Percentiles rank a stretch among this genome's conserved stretches.
Evolutionary conservation across 257 asterid genomes (phyloP).

Genomic region (Solanum paucissectum): DNA sequence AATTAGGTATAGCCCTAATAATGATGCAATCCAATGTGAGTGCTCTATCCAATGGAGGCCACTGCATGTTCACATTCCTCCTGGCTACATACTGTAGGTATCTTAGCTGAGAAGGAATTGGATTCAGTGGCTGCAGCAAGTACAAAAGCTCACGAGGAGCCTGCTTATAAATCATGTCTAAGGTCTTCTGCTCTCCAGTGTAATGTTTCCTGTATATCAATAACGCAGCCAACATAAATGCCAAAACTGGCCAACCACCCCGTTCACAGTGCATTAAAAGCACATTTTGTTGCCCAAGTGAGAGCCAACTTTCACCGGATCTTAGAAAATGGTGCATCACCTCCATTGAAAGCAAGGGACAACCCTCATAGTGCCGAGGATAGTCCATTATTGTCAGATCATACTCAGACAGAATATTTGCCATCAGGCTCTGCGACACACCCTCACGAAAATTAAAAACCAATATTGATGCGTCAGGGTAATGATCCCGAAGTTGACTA

Average conservation of each 20-base stretch:
- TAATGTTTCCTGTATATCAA: conserved; percentile 69
- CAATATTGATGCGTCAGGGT: conserved; percentile 70
- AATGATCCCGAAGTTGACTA: conserved; percentile 56
- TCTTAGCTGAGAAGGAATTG: conserved; percentile 87
- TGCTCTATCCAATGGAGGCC: conserved; percentile 94
- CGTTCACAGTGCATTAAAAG: conserved; percentile 91
- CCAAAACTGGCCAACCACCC: conserved; percentile 96
- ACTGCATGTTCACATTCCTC: conserved; percentile 73
- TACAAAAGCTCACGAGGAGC: conserved; percentile 88
- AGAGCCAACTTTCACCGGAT: conserved; percentile 94
- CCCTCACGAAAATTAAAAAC: conserved; percentile 85
- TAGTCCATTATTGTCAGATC: conserved; percentile 92
- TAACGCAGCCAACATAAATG: conserved; percentile 84
- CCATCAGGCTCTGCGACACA: conserved; percentile 48
- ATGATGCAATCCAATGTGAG: conserved; percentile 81
- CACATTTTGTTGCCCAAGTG: conserved; percentile 82
- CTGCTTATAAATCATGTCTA: conserved; percentile 91
- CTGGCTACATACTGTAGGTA: conserved; percentile 82
- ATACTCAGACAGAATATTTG: conserved; percentile 59
- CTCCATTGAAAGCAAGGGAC: conserved; percentile 92
- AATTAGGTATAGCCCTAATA: conserved; percentile 75
- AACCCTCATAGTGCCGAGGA: conserved; percentile 87
- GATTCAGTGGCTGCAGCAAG: conserved; percentile 71
- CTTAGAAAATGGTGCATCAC: conserved; percentile 84
- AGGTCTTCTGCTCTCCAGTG: conserved; percentile 77